Evolutionary conservation across 2,329 filamentous ascomycete genomes (phyloP).

Genomic region (Seiridium cupressi): DNA sequence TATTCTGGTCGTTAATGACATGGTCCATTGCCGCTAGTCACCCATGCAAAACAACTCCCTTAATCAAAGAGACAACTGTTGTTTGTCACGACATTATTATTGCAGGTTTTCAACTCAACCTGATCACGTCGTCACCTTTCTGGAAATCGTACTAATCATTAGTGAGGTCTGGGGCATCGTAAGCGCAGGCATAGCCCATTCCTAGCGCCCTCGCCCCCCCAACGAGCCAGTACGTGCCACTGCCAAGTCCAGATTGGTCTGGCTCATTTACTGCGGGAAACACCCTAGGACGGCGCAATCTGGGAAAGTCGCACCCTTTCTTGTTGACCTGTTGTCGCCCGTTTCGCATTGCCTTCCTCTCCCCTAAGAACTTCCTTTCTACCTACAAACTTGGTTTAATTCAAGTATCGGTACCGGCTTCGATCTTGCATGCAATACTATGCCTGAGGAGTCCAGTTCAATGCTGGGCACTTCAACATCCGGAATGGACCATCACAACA

Average conservation of each 20-base stretch:
- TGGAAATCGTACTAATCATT: not conserved
- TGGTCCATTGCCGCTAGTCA: too few relatives aligned
- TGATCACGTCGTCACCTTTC: not conserved
- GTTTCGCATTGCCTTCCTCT: not conserved
- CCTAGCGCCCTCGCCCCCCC: not conserved
- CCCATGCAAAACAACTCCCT: too few relatives aligned
- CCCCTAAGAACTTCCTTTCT: not conserved
- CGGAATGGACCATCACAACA: not conserved
- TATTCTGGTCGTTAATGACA: too few relatives aligned
- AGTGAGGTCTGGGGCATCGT: not conserved
- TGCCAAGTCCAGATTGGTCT: not conserved
- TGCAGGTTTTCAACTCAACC: too few relatives aligned
- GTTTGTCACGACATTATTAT: too few relatives aligned
- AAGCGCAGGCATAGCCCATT: not conserved
- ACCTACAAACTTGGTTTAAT: not conserved
- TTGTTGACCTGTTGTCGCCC: not conserved
- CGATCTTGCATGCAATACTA: not conserved
- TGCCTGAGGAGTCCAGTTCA: not conserved
- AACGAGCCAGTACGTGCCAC: not conserved
- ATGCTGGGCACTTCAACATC: not conserved
- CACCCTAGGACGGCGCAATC: not conserved
- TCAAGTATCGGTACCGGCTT: not conserved
- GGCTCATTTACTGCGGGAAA: not conserved
- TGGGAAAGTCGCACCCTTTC: not conserved
- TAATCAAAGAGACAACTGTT: too few relatives aligned